phyloP scores from a whole-genome alignment of 2,329 filamentous ascomycete species.

The Trichoderma koningiopsis region DNA sequence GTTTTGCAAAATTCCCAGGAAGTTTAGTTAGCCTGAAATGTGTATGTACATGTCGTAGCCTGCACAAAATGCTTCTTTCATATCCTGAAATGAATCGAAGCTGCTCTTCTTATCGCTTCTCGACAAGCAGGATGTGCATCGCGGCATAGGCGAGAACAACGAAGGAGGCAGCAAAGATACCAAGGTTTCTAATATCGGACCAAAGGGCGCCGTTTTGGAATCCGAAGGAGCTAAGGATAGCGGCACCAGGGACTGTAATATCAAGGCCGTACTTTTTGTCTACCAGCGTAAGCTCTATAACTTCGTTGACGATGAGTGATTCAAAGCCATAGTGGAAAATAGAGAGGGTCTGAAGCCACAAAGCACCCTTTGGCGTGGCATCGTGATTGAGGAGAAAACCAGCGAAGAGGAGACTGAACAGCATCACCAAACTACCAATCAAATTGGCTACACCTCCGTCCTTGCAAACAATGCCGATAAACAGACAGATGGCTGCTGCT shows the following conservation, averaged over 20 bases:
- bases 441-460: conserved; percentile 90
- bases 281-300: conserved; percentile 82
- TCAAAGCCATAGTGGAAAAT: conserved; percentile 99
- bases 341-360: conserved; percentile 90
- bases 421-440: conserved; percentile 93
- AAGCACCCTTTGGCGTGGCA: conserved; percentile 79
- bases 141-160: conserved; percentile 85
- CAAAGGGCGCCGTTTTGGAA: conserved; percentile 88
- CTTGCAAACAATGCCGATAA: conserved; percentile 93
- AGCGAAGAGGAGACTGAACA: conserved; percentile 93
- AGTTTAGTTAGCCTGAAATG: neutral
- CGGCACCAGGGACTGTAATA: conserved; percentile 92
- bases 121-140: conserved; percentile 91
- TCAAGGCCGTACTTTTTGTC: conserved; percentile 96
- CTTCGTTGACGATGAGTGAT: conserved; percentile 95
- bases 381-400: conserved; percentile 93
- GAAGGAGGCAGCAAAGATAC: conserved; percentile 79
- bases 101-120: conserved; percentile 59
- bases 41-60: conserved; percentile 22
- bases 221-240: conserved; percentile 91
- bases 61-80: conserved; percentile 12
- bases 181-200: conserved; percentile 80
- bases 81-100: neutral
- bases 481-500: conserved; percentile 88
- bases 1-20: conserved; percentile 5